Evolutionary conservation across 2,329 filamentous ascomycete genomes (phyloP), one percentile per base, ranked within the genome.

Genomic region (Trichophyton simii): DNA sequence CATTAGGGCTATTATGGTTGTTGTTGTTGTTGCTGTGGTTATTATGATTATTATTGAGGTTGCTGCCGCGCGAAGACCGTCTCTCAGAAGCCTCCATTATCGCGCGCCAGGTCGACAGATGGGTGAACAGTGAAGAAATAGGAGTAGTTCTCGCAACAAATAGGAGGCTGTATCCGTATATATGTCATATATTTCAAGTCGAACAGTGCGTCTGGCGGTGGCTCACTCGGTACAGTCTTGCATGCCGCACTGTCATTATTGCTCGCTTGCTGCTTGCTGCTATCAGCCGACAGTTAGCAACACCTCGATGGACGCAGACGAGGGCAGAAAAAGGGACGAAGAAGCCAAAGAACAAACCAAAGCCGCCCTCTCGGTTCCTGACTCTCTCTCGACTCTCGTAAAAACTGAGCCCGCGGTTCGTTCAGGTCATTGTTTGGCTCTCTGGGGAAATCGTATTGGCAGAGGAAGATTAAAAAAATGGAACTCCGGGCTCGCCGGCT

Each of bases 231-330:
- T 55, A 8, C 25, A 55, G 34, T 36, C n/a, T 36, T n/a, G 34
- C 52, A 28, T 34, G n/a, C 52, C 28, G 28, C 25, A 11, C n/a
- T 55, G 52, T 55, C 52, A 55, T 55, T 55, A 55, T 55, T 55
- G 52, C 52, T 55, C 34, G 34, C 34, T 13, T 55, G 15, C 8
- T 55, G 18, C n/a, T 28, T 55, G 15, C 8, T 55, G 18, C n/a
- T 28, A 7, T 36, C 52, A 28, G 25, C 6, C 34, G 34, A 38
- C 34, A 3, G 9, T 38, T 4, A 38, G 34, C 34, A 38, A 38
- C 34, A 13, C 2, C 34, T 38, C 34, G 9, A 13, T 38, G 50
- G n/a, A 6, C 34, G 22, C 11, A 28, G 15, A 36, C 15, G 52
- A 20, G 1, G 28, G 28, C 1, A 31, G 15, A 31, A 25, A 22